These are phyloP conservation scores for Wickerhamomyces sydowiorum DNA, from an alignment of 805 yeast species.

Conservation along the genomic window DNA sequence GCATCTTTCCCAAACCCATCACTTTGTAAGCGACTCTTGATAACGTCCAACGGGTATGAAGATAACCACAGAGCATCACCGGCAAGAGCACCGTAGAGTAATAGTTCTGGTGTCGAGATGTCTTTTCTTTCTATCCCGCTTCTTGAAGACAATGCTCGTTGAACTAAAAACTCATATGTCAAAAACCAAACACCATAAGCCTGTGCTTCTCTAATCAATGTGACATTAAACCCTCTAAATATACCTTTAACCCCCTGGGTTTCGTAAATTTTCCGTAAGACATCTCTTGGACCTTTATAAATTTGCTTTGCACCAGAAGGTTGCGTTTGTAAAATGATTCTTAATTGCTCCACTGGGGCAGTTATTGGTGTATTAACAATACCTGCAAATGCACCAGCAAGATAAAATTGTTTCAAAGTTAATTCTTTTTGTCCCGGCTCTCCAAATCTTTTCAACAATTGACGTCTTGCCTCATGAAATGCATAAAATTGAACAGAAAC, in stretches of 20 bases:
- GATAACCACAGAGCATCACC: constrained; percentile 86
- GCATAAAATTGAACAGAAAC: constrained; percentile 95
- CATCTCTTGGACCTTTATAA: constrained; percentile 72
- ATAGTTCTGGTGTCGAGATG: constrained; percentile 81
- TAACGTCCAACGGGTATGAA: constrained; percentile 84
- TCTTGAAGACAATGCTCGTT: constrained; percentile 33
- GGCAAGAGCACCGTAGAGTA: constrained; percentile 83
- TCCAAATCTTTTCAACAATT: constrained; percentile 43
- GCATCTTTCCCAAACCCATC: constrained; percentile 41
- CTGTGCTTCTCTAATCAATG: constrained; percentile 75
- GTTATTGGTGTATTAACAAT: constrained; percentile 85
- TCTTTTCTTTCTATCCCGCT: constrained; percentile 46
- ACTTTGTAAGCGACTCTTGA: constrained; percentile 84
- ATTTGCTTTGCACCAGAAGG: constrained; percentile 33
- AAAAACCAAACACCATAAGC: constrained; percentile 89
- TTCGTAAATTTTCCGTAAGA: constrained; percentile 65
- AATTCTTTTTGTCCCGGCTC: constrained; percentile 31
- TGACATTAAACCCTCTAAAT: constrained; percentile 82
- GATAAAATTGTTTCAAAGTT: constrained; percentile 62
- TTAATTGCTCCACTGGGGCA: constrained; percentile 90
- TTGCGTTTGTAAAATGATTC: constrained; percentile 89
- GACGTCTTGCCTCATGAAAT: constrained; percentile 79
- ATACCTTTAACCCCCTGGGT: constrained; percentile 76
- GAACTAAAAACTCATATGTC: constrained; percentile 83
- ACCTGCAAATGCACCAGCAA: constrained; percentile 89